Conservation (phyloP, 345 rosid species). For the Boechera retrofracta region DNA sequence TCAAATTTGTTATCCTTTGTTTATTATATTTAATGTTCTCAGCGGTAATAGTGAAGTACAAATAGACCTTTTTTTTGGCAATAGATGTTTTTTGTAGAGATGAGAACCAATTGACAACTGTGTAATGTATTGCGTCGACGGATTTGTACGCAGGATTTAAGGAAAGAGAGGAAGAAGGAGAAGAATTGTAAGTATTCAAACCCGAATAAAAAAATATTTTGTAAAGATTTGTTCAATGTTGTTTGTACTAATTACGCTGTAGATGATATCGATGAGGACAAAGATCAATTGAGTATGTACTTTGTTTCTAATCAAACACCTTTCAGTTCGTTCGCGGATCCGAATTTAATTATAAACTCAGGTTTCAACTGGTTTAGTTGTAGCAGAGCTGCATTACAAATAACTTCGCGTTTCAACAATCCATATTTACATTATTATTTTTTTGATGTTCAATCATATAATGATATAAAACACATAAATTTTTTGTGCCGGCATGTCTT, state of each 20-base stretch:
- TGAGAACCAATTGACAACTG: conserved; percentile 40
- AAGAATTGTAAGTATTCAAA: neutral
- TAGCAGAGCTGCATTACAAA: neutral
- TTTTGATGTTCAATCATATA: neutral
- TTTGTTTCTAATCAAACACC: neutral
- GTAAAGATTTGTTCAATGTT: conserved; percentile 11
- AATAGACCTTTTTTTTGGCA: conserved; percentile 36
- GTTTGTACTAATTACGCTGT: neutral
- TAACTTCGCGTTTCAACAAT: neutral
- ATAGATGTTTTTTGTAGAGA: conserved; percentile 44
- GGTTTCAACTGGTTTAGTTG: neutral
- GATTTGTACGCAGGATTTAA: conserved; percentile 44
- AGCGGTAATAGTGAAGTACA: conserved; percentile 41
- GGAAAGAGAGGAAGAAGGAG: neutral
- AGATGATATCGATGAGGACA: neutral
- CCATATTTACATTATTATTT: neutral
- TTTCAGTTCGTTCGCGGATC: too few species aligned
- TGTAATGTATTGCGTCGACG: conserved; percentile 39
- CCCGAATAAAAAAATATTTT: neutral
- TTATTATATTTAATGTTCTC: conserved; percentile 28
- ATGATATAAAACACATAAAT: neutral
- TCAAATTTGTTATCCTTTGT: neutral
- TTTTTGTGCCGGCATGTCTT: neutral
- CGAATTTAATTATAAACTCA: neutral
- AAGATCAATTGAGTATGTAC: conserved; percentile 8